Base-by-base conservation (phyloP, 192 early-diverging fungal species). In the Funneliformis mosseae region DNA sequence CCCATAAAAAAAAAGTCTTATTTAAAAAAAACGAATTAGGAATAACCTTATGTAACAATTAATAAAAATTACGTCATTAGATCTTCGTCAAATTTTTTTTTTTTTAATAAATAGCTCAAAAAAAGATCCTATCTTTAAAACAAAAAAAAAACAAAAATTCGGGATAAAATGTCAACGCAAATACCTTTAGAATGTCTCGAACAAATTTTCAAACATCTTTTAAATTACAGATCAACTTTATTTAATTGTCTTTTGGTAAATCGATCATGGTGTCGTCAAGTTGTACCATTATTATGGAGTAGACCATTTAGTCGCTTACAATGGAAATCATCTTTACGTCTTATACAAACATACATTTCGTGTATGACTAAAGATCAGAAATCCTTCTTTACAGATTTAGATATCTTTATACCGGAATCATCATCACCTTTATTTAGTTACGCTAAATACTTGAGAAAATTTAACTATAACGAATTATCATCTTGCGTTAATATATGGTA, bases 161-260 rank as follows among this genome's bases (percentile, higher is more conserved):
- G n/a, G n/a, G n/a, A n/a, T n/a, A 21, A 55, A 21, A 55, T 55
- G 50, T 21, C 50, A 21, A 6, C 4, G 1, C 18, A n/a, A 55
- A 55, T 55, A 21, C 50, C 50, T 55, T 55, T 21, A 16, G 50
- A 55, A n/a, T 55, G 50, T 55, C 50, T 55, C 50, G 50, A 55
- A 55, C 50, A 55, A 55, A 16, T 55, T 21, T 55, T 55, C 7
- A 55, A 21, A 55, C 3, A 55, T 21, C 50, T 55, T 18, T 55
- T 16, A 21, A 0, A 55, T 21, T 18, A 55, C 18, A 55, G 21
- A 55, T 55, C 50, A 18, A 38, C 67, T 3, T 41, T 69, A 41
- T 69, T 39, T 69, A 41, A 69, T 69, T 27, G 27, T 5, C 39
- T 41, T 41, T 41, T 69, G 27, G 67, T 69, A 39, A 69, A 69